Evolutionary conservation across 192 early-diverging fungal species (phyloP), one percentile per base, ranked within the genome.

Genomic region (Radiomyces spectabilis): DNA sequence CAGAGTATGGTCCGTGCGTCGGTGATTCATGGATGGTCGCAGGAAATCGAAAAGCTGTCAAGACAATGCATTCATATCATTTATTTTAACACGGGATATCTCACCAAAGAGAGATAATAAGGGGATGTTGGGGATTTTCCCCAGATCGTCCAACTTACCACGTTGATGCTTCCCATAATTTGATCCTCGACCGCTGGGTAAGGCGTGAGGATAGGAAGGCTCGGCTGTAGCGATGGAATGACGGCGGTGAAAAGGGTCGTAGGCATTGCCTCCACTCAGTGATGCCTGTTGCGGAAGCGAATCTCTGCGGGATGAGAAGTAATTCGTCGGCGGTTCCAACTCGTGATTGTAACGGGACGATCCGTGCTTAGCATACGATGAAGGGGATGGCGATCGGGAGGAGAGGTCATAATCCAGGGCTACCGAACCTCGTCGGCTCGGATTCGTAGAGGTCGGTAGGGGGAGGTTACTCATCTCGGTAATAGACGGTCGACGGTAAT

Each of bases 191-290:
- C 4, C 42, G 22, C 27, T 44, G 3, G 18, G 18, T 44, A 10
- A 21, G 16, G 31, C 5, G 9, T 30, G 29, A 13, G 55, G 26
- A n/a, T 57, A 35, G 16, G 29, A 26, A 31, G 38, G 31, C 27
- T 63, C 61, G 9, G 56, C 57, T 10, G 57, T 59, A 3, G 68
- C 68, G 35, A 70, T 70, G 3, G 68, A 70, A 26, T 70, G 68
- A 30, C 68, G 50, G 31, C 68, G 43, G 33, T 69, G 61, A 18
- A 59, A 69, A 32, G 67, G 40, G 26, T 69, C 61, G 44, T 63
- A 63, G 5, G 10, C 27, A 44, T 4, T 21, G 19, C 1, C 18
- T 19, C 3, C 22, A 21, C 2, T 44, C 42, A 9, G 42, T 2
- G 7, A n/a, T 44, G 42, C 15, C 18, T 24, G 48, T 21, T 50